phyloP scores from a whole-genome alignment of 2,329 filamentous ascomycete genomes.

The Chaetomium sp. region DNA sequence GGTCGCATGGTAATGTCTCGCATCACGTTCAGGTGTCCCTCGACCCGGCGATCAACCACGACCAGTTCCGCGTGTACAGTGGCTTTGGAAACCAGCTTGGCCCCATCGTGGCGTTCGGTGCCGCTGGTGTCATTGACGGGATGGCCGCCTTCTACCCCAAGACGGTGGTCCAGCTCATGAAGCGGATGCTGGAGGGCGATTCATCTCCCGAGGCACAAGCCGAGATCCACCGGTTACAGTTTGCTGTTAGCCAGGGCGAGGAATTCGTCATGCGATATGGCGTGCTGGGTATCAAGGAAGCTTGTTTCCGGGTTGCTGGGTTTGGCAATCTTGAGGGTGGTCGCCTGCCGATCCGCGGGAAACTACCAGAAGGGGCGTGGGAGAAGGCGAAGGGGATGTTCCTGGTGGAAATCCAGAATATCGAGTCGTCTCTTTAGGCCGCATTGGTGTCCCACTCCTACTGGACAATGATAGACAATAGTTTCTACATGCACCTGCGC shows the following conservation, averaged over 20 bases:
- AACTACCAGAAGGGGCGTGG: constrained; percentile 59
- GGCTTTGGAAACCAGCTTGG: constrained; percentile 68
- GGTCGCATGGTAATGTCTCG: constrained; percentile 65
- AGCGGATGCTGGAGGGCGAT: constrained; percentile 43
- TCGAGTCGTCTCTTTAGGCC: constrained; percentile 29
- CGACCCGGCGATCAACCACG: constrained; percentile 62
- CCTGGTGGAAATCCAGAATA: constrained; percentile 40
- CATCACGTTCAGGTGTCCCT: constrained; percentile 64
- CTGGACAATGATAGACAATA: background rate
- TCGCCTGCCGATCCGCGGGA: constrained; percentile 59
- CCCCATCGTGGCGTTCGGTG: constrained; percentile 63
- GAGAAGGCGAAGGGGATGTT: constrained; percentile 46
- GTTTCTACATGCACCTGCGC: background rate
- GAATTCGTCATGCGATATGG: constrained; percentile 64
- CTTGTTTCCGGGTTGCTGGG: constrained; percentile 56
- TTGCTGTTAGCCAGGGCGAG: constrained; percentile 61
- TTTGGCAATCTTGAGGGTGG: constrained; percentile 61
- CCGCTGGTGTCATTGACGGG: constrained; percentile 67
- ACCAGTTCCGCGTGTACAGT: constrained; percentile 64
- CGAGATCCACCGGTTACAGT: constrained; percentile 62
- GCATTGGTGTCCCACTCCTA: background rate
- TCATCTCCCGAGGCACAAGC: constrained; percentile 42
- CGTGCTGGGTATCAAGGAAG: constrained; percentile 67
- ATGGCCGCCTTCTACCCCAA: constrained; percentile 66
- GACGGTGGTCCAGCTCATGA: constrained; percentile 60